These are phyloP conservation scores for Pythium coloratum DNA, from an alignment of 352 stramenopile genomes.

Conservation along the genomic window DNA sequence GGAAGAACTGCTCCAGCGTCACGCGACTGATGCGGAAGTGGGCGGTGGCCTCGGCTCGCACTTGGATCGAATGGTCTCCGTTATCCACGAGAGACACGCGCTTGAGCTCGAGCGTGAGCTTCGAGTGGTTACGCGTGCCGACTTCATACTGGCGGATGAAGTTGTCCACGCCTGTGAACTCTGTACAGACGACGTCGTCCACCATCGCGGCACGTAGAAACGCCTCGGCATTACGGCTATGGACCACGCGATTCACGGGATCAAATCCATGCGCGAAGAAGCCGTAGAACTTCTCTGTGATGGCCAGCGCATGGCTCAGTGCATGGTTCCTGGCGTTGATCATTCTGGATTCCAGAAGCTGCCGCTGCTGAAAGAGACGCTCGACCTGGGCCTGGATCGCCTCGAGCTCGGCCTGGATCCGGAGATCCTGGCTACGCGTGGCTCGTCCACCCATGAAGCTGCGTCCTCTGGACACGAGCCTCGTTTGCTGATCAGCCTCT, in stretches of 20 bases:
- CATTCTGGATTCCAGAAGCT: conserved; percentile 35
- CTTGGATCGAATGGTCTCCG: conserved; percentile 29
- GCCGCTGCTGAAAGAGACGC: conserved; percentile 17
- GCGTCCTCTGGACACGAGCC: background rate
- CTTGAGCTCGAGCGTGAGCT: conserved; percentile 33
- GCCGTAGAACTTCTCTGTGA: conserved; percentile 43
- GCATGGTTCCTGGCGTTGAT: conserved; percentile 35
- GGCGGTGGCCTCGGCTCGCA: conserved; percentile 40
- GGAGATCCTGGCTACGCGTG: conserved; percentile 5
- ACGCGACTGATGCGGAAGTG: conserved; percentile 45
- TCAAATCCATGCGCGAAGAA: conserved; percentile 45
- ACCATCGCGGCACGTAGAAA: conserved; percentile 48
- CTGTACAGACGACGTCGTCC: conserved; percentile 45
- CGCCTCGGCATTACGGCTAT: conserved; percentile 25
- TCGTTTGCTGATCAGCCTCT: background rate
- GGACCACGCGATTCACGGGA: conserved; percentile 20
- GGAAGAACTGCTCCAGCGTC: conserved; percentile 52
- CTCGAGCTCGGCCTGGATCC: background rate
- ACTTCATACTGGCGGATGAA: conserved; percentile 53
- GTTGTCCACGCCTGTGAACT: conserved; percentile 54
- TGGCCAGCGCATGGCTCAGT: conserved; percentile 31
- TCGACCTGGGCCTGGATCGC: background rate
- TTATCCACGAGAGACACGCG: conserved; percentile 35
- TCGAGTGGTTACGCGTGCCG: conserved; percentile 33
- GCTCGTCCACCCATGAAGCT: conserved; percentile 9